Evolutionary conservation across 1,139 yeast species (phyloP), one percentile per base, ranked within the genome.

Genomic region (Zygoascus sp.): DNA sequence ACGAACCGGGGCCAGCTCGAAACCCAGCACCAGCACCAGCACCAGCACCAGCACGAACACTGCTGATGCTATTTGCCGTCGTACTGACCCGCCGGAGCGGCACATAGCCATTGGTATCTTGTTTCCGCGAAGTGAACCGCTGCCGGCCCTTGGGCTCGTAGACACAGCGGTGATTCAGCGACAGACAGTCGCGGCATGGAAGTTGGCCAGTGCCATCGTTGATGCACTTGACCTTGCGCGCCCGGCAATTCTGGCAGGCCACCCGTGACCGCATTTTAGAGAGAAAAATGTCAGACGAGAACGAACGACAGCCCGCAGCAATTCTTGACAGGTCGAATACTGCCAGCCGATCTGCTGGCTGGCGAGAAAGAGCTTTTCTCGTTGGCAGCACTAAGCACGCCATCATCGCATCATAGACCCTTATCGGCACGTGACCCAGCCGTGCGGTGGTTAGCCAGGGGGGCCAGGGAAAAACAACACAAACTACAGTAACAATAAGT

Each of bases 201-300:
- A 15, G 27, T 20, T 25, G 9, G 10, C 32, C 23, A 2, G 37
- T 28, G 10, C 51, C 51, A 20, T 48, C 50, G 39, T 48, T 48
- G 15, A 43, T 32, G 42, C 51, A 48, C 27, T 48, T 48, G n/a
- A 48, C 45, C 36, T 48, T 48, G 8, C 51, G 38, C 7, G 25
- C 28, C 20, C 51, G 47, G 36, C 51, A 48, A 17, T 40, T 40
- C 11, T 36, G 50, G 28, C 51, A 48, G 19, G 51, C 51, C n/a
- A 44, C 44, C 13, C 37, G 40, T n/a, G 51, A 32, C 23, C 50
- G 42, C 51, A 48, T 48, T 10, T 40, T n/a, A n/a, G n/a, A n/a
- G n/a, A n/a, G n/a, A n/a, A n/a, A n/a, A n/a, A n/a, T n/a, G n/a
- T n/a, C n/a, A n/a, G n/a, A n/a, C n/a, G n/a, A n/a, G n/a, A n/a